Evolutionary conservation across 352 stramenopile genomes (phyloP), one percentile per base, ranked within the genome.

Genomic region (Phytophthora colocasiae): DNA sequence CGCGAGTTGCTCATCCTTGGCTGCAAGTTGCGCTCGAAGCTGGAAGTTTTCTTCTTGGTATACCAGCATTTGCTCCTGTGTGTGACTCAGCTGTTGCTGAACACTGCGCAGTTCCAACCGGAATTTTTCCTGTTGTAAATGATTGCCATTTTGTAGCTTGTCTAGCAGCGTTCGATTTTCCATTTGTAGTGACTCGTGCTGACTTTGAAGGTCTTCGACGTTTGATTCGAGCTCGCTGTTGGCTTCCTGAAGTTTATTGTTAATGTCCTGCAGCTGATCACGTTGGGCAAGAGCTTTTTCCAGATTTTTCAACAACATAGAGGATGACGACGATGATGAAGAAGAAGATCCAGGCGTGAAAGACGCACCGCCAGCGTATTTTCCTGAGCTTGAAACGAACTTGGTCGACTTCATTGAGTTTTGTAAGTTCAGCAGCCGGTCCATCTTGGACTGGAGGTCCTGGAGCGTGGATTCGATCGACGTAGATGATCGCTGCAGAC

Each of bases 401-500:
- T 86, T 85, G 17, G 53, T 56, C 10, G 69, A 67, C 57, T 85
- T 91, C 11, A 80, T 63, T 22, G 75, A 81, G 43, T 62, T 69
- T 43, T 91, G 83, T 34, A 73, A 65, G 50, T 89, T 90, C 36
- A 94, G 46, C 0, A 95, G 66, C 3, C 87, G 81, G 62, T 93
- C 87, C 69, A 95, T 81, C 66, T 95, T 95, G n/a, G 81, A 78
- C 17, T 95, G 82, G 1, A 95, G 41, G 32, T 93, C 87, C 17
- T 90, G 77, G 5, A 95, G 55, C 6, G 79, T 82, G 0, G 83
- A 88, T 55, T 95, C 87, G 34, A 95, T 89, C 29, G 87, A 85
- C n/a, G 83, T 87, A 0, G 87, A 92, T 22, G 87, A 91, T 1
- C 87, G 79, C 54, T 92, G 82, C 27, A 95, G 59, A n/a, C 85